Evolutionary conservation across 129 eudicot species (phyloP).

Genomic region (Arctium minus): DNA sequence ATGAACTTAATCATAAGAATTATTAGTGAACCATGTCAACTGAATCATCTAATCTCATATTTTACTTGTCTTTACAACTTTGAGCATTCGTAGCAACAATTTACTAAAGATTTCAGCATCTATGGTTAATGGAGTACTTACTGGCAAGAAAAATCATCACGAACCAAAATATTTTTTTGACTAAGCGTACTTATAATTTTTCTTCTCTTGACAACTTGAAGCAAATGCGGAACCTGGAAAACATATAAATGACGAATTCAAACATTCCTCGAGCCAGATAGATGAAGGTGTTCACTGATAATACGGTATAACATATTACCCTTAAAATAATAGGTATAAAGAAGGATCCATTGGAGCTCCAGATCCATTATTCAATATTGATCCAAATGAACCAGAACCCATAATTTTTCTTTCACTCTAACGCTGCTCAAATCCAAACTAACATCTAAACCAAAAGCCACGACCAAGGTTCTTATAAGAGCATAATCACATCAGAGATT

Average conservation of each 20-base stretch:
- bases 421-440: no score
- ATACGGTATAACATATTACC: slow-evolving; percentile 38
- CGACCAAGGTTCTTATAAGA: no score
- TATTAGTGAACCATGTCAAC: background rate
- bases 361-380: no score
- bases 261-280: slow-evolving; percentile 2
- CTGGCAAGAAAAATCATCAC: slow-evolving; percentile 89
- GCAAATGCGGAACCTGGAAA: slow-evolving; percentile 82
- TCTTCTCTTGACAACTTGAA: slow-evolving; percentile 82
- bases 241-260: slow-evolving; percentile 2
- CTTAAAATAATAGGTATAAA: slow-evolving; percentile 93
- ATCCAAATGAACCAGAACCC: no score
- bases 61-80: background rate
- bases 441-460: no score
- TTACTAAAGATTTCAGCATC: background rate
- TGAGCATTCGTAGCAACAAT: background rate
- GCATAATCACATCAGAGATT: no score
- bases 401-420: no score
- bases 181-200: slow-evolving; percentile 57
- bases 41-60: slow-evolving; percentile 11
- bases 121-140: slow-evolving; percentile 43
- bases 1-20: background rate
- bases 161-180: slow-evolving; percentile 70
- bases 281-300: background rate
- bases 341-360: slow-evolving; percentile 62